Percentiles rank a stretch among this genome's conserved stretches.
phyloP scores from a whole-genome alignment of 2,329 filamentous ascomycete genomes.

The Ciborinia camelliae region DNA sequence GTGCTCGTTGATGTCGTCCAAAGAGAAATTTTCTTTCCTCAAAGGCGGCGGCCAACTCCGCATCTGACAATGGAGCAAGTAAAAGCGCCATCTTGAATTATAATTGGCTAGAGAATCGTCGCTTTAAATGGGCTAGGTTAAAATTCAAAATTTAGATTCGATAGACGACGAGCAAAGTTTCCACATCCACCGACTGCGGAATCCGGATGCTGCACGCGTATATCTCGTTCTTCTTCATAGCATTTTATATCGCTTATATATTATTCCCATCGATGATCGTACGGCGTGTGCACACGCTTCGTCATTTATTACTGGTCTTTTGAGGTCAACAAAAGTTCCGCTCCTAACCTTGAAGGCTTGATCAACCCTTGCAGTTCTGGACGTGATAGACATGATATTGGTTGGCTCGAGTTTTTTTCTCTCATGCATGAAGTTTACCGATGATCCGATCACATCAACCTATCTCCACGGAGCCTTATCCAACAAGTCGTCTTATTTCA shows the following conservation, averaged over 20 bases:
- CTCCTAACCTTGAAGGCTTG: neutral
- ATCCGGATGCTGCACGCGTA: neutral
- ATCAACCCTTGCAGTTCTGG: neutral
- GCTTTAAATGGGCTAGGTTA: neutral
- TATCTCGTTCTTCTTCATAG: neutral
- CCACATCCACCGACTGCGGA: neutral
- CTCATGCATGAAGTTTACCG: constrained; percentile 2
- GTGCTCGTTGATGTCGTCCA: constrained; percentile 9
- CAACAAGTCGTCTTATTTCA: neutral
- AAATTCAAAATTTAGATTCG: neutral
- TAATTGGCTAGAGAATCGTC: neutral
- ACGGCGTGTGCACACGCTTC: neutral
- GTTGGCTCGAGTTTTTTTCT: neutral
- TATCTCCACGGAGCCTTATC: constrained; percentile 17
- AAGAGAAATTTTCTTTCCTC: constrained; percentile 12
- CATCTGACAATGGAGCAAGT: constrained; percentile 9
- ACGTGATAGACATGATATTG: neutral
- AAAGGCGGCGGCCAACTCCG: constrained; percentile 14
- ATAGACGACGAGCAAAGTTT: neutral
- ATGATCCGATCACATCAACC: neutral
- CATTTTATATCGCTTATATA: neutral
- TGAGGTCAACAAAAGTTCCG: neutral
- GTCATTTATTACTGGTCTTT: neutral
- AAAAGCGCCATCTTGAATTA: neutral
- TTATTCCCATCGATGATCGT: constrained; percentile 1